Base-by-base conservation (phyloP, 2,329 filamentous ascomycete species). In the Apiospora rasikravindrae region DNA sequence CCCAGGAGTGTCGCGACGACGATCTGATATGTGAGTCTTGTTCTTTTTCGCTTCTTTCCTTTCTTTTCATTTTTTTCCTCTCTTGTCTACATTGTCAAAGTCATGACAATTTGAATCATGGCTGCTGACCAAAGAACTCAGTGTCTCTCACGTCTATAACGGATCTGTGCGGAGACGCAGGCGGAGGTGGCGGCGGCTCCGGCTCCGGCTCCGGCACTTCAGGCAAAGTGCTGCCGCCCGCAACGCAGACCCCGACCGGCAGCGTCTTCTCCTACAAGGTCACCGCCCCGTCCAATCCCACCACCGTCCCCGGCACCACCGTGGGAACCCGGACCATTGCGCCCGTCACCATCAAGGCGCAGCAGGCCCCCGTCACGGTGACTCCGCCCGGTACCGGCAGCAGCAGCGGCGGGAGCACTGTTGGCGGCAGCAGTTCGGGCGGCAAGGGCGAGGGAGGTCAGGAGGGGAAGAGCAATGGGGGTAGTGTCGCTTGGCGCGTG, bases 251-350 rank as follows among this genome's bases (percentile, higher is more conserved):
- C 29, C 67, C 67, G 24, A 22, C 22, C 16, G n/a, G 26, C 67
- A 44, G 33, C 26, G 22, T 10, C 67, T 69, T 49, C 67, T 69
- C 67, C 1, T 69, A 29, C 37, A 44, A 45, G 19, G 44, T 49
- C 44, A 33, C 19, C 44, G 44, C 44, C 19, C 67, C 47, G 67
- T n/a, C 66, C 10, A 4, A 37, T 2, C 67, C 44, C 26, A 69
- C 67, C 67, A 69, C 67, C 44, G 49, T 69, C 16, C 16, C 67
- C 6, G 67, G 67, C 44, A 49, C 67, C 16, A 69, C 67, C 7
- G 33, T 69, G 8, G 57, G 13, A 19, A 40, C 47, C 44, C 67
- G 67, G 44, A 69, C 67, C 26, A 37, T 69, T 14, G 67, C 19
- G 26, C 67, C 44, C 44, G 26, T 69, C 26, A 69, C 67, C 26